Evolutionary conservation across 1,284 basidiomycete genomes (phyloP).

Genomic region (Marasmius tenuissimus): DNA sequence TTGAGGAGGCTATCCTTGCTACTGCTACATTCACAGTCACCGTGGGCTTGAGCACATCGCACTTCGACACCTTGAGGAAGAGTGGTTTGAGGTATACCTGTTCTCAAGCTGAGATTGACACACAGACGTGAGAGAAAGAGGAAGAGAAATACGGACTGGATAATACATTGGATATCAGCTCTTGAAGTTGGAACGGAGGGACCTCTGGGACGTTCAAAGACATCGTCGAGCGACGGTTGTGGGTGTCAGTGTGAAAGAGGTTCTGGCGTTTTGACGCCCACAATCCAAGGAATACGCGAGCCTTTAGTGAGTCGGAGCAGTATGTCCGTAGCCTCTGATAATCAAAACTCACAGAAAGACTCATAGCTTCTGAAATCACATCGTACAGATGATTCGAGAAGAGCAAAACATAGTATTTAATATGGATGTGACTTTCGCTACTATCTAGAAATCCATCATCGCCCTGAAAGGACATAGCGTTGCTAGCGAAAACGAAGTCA

Average conservation of each 20-base stretch:
- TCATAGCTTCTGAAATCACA: too few relatives aligned
- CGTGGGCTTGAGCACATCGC: conserved; percentile 48
- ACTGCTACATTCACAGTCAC: conserved; percentile 25
- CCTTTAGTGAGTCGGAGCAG: too few relatives aligned
- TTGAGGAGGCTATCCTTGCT: conserved; percentile 25
- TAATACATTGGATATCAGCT: conserved; percentile 45
- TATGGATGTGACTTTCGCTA: conserved; percentile 13
- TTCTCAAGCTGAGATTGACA: background rate
- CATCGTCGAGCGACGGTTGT: background rate
- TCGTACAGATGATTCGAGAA: too few relatives aligned
- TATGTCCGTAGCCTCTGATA: too few relatives aligned
- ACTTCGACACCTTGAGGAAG: conserved; percentile 24
- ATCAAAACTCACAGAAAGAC: too few relatives aligned
- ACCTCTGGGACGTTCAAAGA: conserved; percentile 31
- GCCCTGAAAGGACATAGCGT: conserved; percentile 19
- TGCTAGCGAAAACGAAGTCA: conserved; percentile 25
- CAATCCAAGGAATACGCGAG: too few relatives aligned
- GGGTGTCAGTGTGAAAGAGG: too few relatives aligned
- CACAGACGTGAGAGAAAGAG: background rate
- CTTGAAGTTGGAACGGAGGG: conserved; percentile 60
- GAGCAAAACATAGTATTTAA: too few relatives aligned
- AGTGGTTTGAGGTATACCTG: conserved; percentile 5
- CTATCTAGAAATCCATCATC: conserved; percentile 19
- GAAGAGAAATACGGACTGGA: conserved; percentile 25
- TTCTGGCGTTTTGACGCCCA: too few relatives aligned